phyloP scores from a whole-genome alignment of 2,329 filamentous ascomycete species.

The Diaporthe destruens region DNA sequence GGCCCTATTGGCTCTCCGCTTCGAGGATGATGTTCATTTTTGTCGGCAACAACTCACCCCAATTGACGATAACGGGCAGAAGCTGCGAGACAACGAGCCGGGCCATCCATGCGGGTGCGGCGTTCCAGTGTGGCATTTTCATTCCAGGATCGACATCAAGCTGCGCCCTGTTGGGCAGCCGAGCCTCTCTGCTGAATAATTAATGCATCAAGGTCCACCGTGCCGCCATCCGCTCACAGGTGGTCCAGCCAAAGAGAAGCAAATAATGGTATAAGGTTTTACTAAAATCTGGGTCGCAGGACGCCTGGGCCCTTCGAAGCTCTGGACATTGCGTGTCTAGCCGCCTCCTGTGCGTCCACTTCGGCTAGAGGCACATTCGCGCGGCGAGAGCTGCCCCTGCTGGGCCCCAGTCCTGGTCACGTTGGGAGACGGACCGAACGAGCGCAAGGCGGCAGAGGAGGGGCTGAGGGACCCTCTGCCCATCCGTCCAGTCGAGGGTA shows the following conservation, averaged over 20 bases:
- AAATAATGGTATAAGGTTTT: slow-evolving; percentile 37
- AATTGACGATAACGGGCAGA: slow-evolving; percentile 23
- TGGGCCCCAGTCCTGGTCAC: slow-evolving; percentile 14
- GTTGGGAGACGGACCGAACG: background rate
- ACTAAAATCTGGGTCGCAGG: slow-evolving; percentile 22
- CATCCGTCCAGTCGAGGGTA: background rate
- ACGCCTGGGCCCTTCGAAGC: slow-evolving; percentile 5
- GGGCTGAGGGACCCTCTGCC: slow-evolving; percentile 6
- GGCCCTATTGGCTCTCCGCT: slow-evolving; percentile 35
- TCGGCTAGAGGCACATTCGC: slow-evolving; percentile 2
- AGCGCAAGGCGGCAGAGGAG: background rate
- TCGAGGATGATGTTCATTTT: slow-evolving; percentile 29
- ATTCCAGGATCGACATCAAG: slow-evolving; percentile 30
- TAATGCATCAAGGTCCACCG: slow-evolving; percentile 28
- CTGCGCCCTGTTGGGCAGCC: slow-evolving; percentile 27
- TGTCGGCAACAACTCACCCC: slow-evolving; percentile 14
- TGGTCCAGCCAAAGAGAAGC: background rate
- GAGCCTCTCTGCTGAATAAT: slow-evolving; percentile 15
- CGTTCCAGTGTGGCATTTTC: slow-evolving; percentile 32
- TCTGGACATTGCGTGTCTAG: slow-evolving; percentile 17
- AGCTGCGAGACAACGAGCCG: slow-evolving; percentile 24
- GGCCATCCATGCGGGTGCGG: slow-evolving; percentile 33
- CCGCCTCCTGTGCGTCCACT: slow-evolving; percentile 10
- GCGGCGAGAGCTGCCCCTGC: slow-evolving; percentile 13
- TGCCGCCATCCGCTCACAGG: slow-evolving; percentile 22